Evolutionary conservation across 331 rosid species (phyloP).

Genomic region (Rosa hybrid): DNA sequence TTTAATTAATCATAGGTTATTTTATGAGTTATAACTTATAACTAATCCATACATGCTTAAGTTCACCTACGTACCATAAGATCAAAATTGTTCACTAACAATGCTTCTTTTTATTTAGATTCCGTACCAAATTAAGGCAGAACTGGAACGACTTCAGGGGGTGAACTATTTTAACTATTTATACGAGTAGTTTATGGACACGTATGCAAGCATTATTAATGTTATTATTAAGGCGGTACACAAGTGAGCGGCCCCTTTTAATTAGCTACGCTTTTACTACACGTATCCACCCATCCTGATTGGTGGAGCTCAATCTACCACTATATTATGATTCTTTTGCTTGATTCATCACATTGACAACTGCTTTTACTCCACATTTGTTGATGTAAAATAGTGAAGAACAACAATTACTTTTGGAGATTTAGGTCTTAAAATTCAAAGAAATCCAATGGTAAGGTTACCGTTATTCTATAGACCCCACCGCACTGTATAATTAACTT

Average conservation of each 20-base stretch:
- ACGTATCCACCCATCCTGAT: no score
- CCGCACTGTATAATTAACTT: background rate
- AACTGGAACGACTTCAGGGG: background rate
- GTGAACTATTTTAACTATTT: background rate
- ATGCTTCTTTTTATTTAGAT: background rate
- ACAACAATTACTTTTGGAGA: background rate
- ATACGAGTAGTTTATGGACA: background rate
- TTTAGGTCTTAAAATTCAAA: background rate
- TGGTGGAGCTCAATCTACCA: no score
- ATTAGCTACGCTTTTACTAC: no score
- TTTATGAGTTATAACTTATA: no score
- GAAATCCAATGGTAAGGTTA: constrained; percentile 12
- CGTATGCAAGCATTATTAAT: no score
- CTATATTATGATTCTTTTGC: background rate
- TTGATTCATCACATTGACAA: background rate
- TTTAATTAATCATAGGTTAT: background rate
- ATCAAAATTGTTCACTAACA: background rate
- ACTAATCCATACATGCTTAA: background rate
- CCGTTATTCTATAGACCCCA: constrained; percentile 34
- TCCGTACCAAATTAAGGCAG: background rate
- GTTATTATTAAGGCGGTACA: no score
- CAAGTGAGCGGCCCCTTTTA: no score
- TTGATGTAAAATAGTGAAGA: background rate
- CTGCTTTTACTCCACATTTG: background rate
- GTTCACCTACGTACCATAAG: no score